phyloP scores from a whole-genome alignment of 2,329 filamentous ascomycete species.

The Teratosphaeria destructans region DNA sequence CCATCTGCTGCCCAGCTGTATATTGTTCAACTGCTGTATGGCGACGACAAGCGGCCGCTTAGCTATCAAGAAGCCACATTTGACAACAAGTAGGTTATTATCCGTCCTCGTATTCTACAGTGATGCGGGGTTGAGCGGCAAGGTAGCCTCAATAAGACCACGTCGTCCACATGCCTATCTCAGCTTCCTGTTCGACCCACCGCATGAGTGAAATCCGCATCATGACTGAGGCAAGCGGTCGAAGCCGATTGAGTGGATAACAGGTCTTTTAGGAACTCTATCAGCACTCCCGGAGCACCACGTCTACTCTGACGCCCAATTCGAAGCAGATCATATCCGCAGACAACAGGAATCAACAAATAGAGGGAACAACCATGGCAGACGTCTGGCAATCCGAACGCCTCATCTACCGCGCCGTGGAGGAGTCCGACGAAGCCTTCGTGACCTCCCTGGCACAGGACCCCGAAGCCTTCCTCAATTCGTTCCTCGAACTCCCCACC shows the following conservation, averaged over 20 bases:
- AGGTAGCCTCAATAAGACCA: neutral
- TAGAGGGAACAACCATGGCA: neutral
- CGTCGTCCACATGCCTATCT: neutral
- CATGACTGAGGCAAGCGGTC: neutral
- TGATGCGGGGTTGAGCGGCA: neutral
- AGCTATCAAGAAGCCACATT: too few species aligned
- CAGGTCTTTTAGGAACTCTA: neutral
- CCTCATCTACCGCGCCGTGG: slow-evolving; percentile 31
- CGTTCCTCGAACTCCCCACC: neutral
- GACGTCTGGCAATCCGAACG: slow-evolving; percentile 8
- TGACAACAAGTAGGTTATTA: too few species aligned
- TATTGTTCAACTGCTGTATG: too few species aligned
- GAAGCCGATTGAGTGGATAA: neutral
- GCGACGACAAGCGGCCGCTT: too few species aligned
- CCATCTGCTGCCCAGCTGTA: too few species aligned
- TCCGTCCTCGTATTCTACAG: too few species aligned
- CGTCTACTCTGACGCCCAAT: neutral
- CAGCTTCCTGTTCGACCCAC: neutral
- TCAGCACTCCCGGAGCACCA: neutral
- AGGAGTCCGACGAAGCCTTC: slow-evolving; percentile 17
- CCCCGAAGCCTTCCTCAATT: neutral
- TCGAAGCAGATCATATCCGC: neutral
- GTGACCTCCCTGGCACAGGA: slow-evolving; percentile 10
- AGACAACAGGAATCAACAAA: neutral
- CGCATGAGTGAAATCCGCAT: neutral